phyloP scores from a whole-genome alignment of 148 eudicot genomes.

The Rhododendron ferrugineum region DNA sequence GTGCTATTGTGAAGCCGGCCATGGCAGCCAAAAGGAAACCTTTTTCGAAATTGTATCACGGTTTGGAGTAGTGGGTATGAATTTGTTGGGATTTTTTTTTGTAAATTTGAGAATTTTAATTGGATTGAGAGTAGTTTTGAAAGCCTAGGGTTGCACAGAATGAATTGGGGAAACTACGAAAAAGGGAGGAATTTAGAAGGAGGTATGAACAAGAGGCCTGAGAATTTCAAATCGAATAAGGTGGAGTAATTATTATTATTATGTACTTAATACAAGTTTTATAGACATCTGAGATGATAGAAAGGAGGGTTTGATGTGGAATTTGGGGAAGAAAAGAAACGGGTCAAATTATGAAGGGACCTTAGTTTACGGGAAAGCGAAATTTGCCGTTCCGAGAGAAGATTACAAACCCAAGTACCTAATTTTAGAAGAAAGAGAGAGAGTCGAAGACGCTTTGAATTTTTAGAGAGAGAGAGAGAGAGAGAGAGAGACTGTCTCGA shows the following conservation, averaged over 20 bases:
- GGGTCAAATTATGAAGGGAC: neutral
- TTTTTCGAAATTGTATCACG: neutral
- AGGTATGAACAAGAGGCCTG: neutral
- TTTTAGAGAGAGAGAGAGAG: slow-evolving; percentile 1
- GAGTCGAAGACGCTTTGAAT: slow-evolving; percentile 9
- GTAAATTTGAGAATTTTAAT: neutral
- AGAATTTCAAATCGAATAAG: neutral
- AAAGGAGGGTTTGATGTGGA: neutral
- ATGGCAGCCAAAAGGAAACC: slow-evolving; percentile 16
- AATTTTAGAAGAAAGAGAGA: neutral
- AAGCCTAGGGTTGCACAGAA: slow-evolving; percentile 9
- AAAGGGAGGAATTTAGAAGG: neutral
- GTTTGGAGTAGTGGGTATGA: neutral
- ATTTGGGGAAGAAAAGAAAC: neutral
- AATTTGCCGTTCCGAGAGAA: neutral
- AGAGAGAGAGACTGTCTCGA: neutral
- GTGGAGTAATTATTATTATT: no score
- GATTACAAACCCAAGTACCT: neutral
- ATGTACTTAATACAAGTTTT: neutral
- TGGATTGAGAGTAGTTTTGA: neutral
- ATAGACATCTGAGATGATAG: neutral
- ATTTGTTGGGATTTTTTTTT: neutral
- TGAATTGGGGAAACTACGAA: neutral
- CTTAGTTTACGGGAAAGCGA: slow-evolving; percentile 7
- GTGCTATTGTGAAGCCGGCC: slow-evolving; percentile 82